Evolutionary conservation across 73 alveolate genomes (phyloP).

Genomic region (Blepharisma japonicum): DNA sequence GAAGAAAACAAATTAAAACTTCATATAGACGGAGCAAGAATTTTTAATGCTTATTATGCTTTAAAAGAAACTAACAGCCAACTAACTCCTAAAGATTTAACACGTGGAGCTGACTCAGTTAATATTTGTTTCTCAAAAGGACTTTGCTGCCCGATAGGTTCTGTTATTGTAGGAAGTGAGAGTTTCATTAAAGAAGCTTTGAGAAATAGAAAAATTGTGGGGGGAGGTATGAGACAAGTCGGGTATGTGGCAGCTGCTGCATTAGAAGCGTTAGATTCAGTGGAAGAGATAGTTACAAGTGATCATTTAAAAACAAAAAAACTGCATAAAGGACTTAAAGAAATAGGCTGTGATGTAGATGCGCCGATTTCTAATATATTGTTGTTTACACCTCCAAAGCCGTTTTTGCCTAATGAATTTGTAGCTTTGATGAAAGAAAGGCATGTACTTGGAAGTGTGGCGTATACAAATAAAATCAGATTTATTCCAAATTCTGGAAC

Average conservation of each 20-base stretch:
- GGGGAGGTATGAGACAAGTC: conserved; percentile 58
- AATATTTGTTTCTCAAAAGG: conserved; percentile 63
- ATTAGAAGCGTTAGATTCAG: conserved; percentile 34
- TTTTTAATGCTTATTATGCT: conserved; percentile 48
- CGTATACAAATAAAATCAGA: too few species aligned
- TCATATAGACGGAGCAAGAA: conserved; percentile 75
- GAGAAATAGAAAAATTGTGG: conserved; percentile 48
- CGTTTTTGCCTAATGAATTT: too few species aligned
- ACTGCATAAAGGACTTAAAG: neutral
- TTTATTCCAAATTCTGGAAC: too few species aligned
- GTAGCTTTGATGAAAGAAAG: too few species aligned
- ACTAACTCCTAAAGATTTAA: conserved; percentile 38
- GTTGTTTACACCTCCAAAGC: too few species aligned
- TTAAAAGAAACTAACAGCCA: neutral
- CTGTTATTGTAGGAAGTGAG: conserved; percentile 56
- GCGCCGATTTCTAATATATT: too few species aligned
- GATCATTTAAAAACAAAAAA: conserved; percentile 42
- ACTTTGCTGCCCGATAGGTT: conserved; percentile 62
- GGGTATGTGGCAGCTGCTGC: conserved; percentile 50
- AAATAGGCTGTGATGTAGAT: neutral
- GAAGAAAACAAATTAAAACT: conserved; percentile 30
- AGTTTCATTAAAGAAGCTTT: conserved; percentile 40
- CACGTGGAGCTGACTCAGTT: conserved; percentile 46
- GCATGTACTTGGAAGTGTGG: too few species aligned
- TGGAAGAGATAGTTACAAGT: conserved; percentile 26